phyloP scores from a whole-genome alignment of 176 grass and related monocot species.

The Dendrocalamus sinicus region DNA sequence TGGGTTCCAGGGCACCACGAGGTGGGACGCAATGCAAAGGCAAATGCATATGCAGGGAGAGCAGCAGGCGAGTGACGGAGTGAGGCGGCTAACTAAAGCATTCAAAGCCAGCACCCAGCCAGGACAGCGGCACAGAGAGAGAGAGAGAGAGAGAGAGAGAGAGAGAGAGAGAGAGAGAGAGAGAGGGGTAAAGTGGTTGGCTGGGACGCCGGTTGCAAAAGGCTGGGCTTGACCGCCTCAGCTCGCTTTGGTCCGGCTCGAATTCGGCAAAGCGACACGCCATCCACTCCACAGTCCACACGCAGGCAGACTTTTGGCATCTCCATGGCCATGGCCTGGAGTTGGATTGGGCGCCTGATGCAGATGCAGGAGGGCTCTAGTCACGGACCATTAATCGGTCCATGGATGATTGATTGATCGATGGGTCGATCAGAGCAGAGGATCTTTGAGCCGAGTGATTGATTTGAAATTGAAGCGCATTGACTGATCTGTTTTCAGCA shows the following conservation, averaged over 20 bases:
- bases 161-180: not conserved
- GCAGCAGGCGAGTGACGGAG: conserved; percentile 17
- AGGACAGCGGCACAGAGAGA: not conserved
- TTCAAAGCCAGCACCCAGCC: conserved; percentile 35
- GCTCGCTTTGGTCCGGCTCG: conserved; percentile 29
- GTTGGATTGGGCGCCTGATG: not conserved
- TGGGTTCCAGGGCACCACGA: conserved; percentile 37
- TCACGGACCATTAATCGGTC: not conserved
- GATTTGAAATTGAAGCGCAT: not conserved
- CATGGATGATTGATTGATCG: not conserved
- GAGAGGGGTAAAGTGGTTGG: conserved; percentile 33
- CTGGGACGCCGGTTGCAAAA: conserved; percentile 46
- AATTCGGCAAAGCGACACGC: conserved; percentile 31
- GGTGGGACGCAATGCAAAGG: conserved; percentile 21
- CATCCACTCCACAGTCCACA: not conserved
- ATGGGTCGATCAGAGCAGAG: not conserved
- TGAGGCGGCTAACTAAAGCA: conserved; percentile 33
- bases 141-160: not conserved
- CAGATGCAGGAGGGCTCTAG: not conserved
- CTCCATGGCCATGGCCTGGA: not conserved
- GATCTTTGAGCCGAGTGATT: not conserved
- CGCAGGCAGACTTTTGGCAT: not conserved
- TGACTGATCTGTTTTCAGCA: no score
- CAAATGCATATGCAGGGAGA: not conserved
- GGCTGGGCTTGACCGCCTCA: conserved; percentile 58